Conservation (phyloP, 129 eudicot genomes). For the Helianthus tuberosus region DNA sequence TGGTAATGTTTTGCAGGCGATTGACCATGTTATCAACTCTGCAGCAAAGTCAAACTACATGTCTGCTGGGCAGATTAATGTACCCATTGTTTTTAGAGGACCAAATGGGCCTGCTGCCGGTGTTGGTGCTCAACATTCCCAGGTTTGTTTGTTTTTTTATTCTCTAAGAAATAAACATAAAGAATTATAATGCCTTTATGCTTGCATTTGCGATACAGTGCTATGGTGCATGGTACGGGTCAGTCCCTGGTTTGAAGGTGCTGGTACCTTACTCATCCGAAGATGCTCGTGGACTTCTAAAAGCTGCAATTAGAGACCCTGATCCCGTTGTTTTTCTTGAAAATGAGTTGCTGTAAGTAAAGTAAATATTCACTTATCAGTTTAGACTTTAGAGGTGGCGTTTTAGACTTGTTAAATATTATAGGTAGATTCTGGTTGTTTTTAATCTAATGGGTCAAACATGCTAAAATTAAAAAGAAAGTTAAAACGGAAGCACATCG, state of each 20-base stretch:
- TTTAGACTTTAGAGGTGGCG: slow-evolving; percentile 5
- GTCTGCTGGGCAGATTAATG: slow-evolving; percentile 96
- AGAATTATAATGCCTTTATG: background rate
- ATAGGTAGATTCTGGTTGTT: background rate
- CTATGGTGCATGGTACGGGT: slow-evolving; percentile 71
- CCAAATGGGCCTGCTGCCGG: slow-evolving; percentile 99
- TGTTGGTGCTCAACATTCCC: slow-evolving; percentile 99
- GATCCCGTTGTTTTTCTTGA: slow-evolving; percentile 79
- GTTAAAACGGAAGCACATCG: background rate
- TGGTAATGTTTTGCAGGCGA: slow-evolving; percentile 62
- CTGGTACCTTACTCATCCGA: slow-evolving; percentile 73
- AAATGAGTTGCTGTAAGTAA: slow-evolving; percentile 62
- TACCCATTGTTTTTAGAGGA: slow-evolving; percentile 97
- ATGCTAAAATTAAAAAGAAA: background rate
- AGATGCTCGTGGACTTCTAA: slow-evolving; percentile 78
- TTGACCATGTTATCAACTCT: slow-evolving; percentile 95
- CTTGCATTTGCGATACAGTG: slow-evolving; percentile 45
- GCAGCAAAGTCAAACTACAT: slow-evolving; percentile 99
- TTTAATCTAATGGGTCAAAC: background rate
- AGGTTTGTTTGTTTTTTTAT: slow-evolving; percentile 40
- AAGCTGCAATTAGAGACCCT: slow-evolving; percentile 78
- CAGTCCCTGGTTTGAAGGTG: slow-evolving; percentile 67
- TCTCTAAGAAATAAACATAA: background rate
- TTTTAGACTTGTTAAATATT: slow-evolving; percentile 1
- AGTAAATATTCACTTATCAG: background rate